Evolutionary conservation across 2,329 filamentous ascomycete genomes (phyloP), one percentile per base, ranked within the genome.

Genomic region (Neofusicoccum kwambonambiense): DNA sequence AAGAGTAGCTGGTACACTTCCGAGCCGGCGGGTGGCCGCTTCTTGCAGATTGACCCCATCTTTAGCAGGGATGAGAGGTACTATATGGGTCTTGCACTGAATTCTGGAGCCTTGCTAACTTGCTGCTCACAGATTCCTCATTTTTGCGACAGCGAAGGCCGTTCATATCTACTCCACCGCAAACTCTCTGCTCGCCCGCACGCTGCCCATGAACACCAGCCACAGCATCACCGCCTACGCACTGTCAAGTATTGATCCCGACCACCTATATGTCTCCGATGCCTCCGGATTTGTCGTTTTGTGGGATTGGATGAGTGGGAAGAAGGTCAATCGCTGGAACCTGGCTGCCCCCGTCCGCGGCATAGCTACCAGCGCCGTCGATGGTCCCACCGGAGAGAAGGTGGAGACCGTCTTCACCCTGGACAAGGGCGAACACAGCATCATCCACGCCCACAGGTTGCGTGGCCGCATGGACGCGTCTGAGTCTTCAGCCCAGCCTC

Each of bases 111-210:
- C 22, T 6, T 19, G 11, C 22, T n/a, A 1, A 31, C 27, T 7
- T 31, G 15, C 17, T 2, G 15, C 4, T 9, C 49, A 42, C 22
- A 92, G 91, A 73, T 85, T 89, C 77, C 75, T 97, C 44, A 88
- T 97, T 65, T 76, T 96, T 64, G 86, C 89, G 37, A 91, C 92
- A 72, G 86, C 88, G 66, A 89, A 86, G 34, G 89, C 89, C 9
- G 82, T 97, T 62, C 90, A 93, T 74, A 84, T 97, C 31, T 96
- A 95, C 77, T 90, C 91, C 1, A 87, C 91, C 35, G 82, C 86
- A 68, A 93, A 92, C 63, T 98, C 95, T 1, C 85, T 96, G 57
- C 86, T 96, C 22, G 82, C 92, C 51, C 88, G 92, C 69, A 87
- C 88, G 64, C 89, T 97, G 56, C 80, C 85, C 12, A 80, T 89